phyloP scores from a whole-genome alignment of 2,329 filamentous ascomycete genomes.

The Cyphellophora attinorum region DNA sequence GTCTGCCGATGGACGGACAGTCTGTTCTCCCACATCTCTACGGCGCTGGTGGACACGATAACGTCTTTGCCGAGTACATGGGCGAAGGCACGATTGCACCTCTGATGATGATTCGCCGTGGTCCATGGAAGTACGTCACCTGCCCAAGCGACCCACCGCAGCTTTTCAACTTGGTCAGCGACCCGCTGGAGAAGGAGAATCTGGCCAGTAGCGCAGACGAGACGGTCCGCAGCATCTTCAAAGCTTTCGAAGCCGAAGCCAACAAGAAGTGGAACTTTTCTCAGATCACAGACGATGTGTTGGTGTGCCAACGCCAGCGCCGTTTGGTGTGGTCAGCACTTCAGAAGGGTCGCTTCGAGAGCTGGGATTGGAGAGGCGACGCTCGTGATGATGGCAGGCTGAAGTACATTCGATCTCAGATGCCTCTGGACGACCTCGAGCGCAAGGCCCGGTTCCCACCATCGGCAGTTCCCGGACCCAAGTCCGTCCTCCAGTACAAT shows the following conservation, averaged over 20 bases:
- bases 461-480: not conserved
- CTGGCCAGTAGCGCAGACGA: conserved; percentile 40
- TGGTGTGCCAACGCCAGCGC: conserved; percentile 69
- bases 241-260: conserved; percentile 64
- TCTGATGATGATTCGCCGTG: conserved; percentile 87
- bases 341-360: conserved; percentile 62
- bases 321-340: conserved; percentile 72
- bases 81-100: conserved; percentile 84
- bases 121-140: conserved; percentile 81
- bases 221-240: conserved; percentile 26
- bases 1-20: conserved; percentile 75
- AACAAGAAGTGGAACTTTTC: conserved; percentile 71
- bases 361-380: conserved; percentile 67
- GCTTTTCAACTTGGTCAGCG: conserved; percentile 67
- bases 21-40: conserved; percentile 73
- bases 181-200: conserved; percentile 71
- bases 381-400: conserved; percentile 41
- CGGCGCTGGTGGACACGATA: conserved; percentile 54
- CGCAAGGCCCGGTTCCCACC: conserved; percentile 61
- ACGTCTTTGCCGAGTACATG: conserved; percentile 90
- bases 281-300: conserved; percentile 62
- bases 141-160: conserved; percentile 77
- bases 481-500: not conserved
- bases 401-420: conserved; percentile 77
- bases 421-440: conserved; percentile 72